A percentile compares a stretch with the other conserved stretches of the same genome.
phyloP scores from a whole-genome alignment of 169 alveolate species.

The Cryptosporidium canis region DNA sequence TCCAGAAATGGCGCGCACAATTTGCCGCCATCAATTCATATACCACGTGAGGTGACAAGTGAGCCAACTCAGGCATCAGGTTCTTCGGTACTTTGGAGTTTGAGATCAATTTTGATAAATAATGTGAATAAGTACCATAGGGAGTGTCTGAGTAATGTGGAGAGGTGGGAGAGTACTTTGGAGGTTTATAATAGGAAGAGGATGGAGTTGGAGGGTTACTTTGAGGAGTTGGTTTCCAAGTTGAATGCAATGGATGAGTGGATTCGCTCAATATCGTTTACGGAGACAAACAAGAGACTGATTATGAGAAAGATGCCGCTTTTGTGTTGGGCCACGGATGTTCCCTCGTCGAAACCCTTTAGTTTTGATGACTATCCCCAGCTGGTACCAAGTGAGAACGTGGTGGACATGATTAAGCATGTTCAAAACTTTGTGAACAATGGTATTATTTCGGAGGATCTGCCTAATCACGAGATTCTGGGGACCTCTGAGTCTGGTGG shows the following conservation, averaged over 20 bases:
- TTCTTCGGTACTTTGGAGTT: conserved; percentile 71
- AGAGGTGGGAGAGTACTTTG: conserved; percentile 27
- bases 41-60: conserved; percentile 40
- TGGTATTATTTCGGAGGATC: conserved; percentile 49
- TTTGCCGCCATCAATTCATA: conserved; percentile 46
- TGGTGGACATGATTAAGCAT: conserved; percentile 5
- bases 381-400: conserved; percentile 2
- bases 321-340: conserved; percentile 49
- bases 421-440: conserved; percentile 19
- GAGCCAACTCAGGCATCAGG: conserved; percentile 66
- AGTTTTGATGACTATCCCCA: conserved; percentile 62
- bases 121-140: conserved; percentile 58
- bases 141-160: conserved; percentile 39
- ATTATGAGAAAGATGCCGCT: conserved; percentile 66
- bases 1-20: background rate
- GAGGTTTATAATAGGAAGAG: conserved; percentile 36
- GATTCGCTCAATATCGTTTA: conserved; percentile 63
- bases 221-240: conserved; percentile 10
- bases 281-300: conserved; percentile 58
- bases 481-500: background rate
- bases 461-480: conserved; percentile 1
- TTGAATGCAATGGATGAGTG: conserved; percentile 52
- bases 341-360: conserved; percentile 44
- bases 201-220: conserved; percentile 26
- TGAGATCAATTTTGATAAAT: conserved; percentile 37